phyloP scores from a whole-genome alignment of 441 rosid species.

The Mallotus japonicus region DNA sequence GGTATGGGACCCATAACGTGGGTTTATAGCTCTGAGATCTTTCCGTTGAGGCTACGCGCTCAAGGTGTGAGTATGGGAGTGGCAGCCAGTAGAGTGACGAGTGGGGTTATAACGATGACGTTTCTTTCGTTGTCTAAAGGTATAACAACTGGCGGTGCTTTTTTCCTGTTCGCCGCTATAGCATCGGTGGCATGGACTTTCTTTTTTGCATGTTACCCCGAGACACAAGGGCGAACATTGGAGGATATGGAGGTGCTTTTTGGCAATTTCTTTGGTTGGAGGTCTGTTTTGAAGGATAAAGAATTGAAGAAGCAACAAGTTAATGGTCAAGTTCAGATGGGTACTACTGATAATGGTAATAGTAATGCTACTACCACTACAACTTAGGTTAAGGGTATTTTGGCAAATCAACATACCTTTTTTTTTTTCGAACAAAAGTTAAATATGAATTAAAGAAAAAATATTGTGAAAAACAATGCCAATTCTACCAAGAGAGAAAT shows the following conservation, averaged over 20 bases:
- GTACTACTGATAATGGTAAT: not conserved
- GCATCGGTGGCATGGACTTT: slow-evolving; percentile 53
- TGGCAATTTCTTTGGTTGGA: slow-evolving; percentile 44
- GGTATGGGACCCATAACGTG: slow-evolving; percentile 85
- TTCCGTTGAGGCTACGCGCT: slow-evolving; percentile 75
- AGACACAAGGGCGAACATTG: slow-evolving; percentile 67
- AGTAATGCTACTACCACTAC: too few relatives aligned
- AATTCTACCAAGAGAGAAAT: not conserved
- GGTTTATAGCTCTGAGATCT: slow-evolving; percentile 79
- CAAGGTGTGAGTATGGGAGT: slow-evolving; percentile 72
- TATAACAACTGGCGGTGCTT: slow-evolving; percentile 69
- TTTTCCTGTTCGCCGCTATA: slow-evolving; percentile 55
- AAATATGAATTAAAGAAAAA: too few relatives aligned
- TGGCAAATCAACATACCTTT: slow-evolving; percentile 20
- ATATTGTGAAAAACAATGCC: not conserved
- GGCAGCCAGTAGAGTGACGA: slow-evolving; percentile 51
- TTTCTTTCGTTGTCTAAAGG: slow-evolving; percentile 54
- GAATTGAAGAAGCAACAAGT: slow-evolving; percentile 20
- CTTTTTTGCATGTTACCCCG: slow-evolving; percentile 58
- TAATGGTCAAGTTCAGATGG: slow-evolving; percentile 36
- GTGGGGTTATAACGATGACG: slow-evolving; percentile 61
- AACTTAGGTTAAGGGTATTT: slow-evolving; percentile 12
- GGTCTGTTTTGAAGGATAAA: slow-evolving; percentile 20
- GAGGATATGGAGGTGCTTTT: slow-evolving; percentile 74
- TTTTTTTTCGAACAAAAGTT: too few relatives aligned